Evolutionary conservation across 2,329 filamentous ascomycete species (phyloP), one percentile per base, ranked within the genome.

Genomic region (Colletotrichum camelliae): DNA sequence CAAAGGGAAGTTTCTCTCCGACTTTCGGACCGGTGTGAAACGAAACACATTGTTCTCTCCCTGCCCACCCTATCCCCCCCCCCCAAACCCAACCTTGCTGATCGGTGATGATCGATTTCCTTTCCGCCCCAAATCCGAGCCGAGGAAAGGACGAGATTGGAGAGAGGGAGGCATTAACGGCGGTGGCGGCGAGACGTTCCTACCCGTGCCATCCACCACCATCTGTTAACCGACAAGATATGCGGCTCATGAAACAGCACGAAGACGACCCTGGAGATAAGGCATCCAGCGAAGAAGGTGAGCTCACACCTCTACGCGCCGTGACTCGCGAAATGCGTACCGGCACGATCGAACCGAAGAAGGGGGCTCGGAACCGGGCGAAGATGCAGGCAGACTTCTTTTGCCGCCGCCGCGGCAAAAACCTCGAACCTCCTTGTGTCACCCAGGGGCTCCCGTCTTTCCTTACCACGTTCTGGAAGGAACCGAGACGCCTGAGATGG

Each of bases 241-340:
- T 55, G 68, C 72, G 61, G 72, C 62, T 67, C 68, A 67, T 62
- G 72, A 75, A 75, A 75, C 72, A 43, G 57, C 31, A 29, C 1
- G 58, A 62, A 0, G n/a, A 31, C 10, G 39, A 18, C 61, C 21
- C 21, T 64, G 35, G 13, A 43, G 61, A 64, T 39, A 27, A 27
- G 61, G 61, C 65, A 57, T 13, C 31, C n/a, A 62, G 12, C n/a
- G 29, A 33, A 29, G 35, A 16, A 39, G 58, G 58, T 31, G 24
- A 61, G 43, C 33, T n/a, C 43, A 29, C 55, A 60, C 58, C 18
- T 43, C 29, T 62, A 39, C 35, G 21, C 24, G 61, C 33, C 61
- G 61, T 64, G 61, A 64, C 61, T 64, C 61, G 61, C 31, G 24
- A 43, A 52, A 52, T 52, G 43, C 43, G 18, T 5, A 61, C 29